phyloP scores from a whole-genome alignment of 2,329 filamentous ascomycete species.

The Huntiella savannae region DNA sequence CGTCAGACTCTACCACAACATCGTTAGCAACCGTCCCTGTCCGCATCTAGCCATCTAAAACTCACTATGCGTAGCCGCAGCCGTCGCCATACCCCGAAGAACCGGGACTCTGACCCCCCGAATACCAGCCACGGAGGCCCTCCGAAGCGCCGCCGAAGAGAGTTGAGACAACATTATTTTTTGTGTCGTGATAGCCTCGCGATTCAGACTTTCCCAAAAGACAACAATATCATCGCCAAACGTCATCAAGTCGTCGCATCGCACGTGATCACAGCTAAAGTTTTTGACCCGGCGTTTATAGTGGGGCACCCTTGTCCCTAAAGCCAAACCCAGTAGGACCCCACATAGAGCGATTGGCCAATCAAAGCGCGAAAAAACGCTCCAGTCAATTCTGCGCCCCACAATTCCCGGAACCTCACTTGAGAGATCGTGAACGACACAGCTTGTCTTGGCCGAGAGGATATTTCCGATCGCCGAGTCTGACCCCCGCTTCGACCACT shows the following conservation, averaged over 20 bases:
- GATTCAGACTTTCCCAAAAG: no score
- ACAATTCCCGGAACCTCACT: not conserved
- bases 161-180: not conserved
- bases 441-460: not conserved
- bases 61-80: slow-evolving; percentile 6
- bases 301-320: not conserved
- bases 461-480: not conserved
- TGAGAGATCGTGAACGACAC: not conserved
- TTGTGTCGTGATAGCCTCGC: no score
- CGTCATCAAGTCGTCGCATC: no score
- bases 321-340: not conserved
- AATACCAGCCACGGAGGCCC: not conserved
- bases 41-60: not conserved
- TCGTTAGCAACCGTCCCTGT: not conserved
- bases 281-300: not conserved
- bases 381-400: not conserved
- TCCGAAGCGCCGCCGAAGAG: not conserved
- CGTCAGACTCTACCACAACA: slow-evolving; percentile 12
- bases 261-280: not conserved
- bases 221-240: no score
- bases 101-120: not conserved
- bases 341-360: not conserved
- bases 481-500: not conserved
- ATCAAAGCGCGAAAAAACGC: not conserved
- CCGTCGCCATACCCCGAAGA: slow-evolving; percentile 4